phyloP scores from a whole-genome alignment of 805 yeast genomes.

The Myxozyma melibiosi region DNA sequence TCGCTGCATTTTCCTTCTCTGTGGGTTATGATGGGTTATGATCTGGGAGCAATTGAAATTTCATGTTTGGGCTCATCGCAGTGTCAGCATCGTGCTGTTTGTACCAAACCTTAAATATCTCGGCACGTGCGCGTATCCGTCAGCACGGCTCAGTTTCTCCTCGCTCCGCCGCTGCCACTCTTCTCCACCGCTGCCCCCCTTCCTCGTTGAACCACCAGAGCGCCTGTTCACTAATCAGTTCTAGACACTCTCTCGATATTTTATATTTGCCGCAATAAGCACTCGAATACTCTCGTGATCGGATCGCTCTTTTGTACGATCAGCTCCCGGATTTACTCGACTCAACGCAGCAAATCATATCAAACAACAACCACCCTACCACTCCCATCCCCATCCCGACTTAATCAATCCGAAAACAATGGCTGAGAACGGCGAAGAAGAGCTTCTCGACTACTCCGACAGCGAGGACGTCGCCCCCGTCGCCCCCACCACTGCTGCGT shows the following conservation, averaged over 20 bases:
- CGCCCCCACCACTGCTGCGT: conserved; percentile 46
- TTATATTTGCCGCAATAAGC: not conserved
- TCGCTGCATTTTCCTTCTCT: not conserved
- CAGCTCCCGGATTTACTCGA: not conserved
- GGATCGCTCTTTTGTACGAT: not conserved
- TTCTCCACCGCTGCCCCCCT: not conserved
- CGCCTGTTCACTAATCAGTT: not conserved
- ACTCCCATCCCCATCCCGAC: not conserved
- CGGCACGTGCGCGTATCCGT: not conserved
- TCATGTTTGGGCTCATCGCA: no score
- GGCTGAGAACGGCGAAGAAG: conserved; percentile 92
- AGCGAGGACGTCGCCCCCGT: conserved; percentile 89
- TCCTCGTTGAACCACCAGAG: not conserved
- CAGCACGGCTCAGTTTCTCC: not conserved
- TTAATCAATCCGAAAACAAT: conserved; percentile 11
- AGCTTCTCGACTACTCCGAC: conserved; percentile 97
- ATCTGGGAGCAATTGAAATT: not conserved
- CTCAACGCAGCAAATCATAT: no score
- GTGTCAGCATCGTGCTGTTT: no score
- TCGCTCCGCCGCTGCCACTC: not conserved
- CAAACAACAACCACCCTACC: no score
- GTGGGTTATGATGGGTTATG: not conserved
- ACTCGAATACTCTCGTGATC: not conserved
- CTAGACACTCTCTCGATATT: not conserved
- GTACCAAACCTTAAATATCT: no score